These are phyloP conservation scores for Acacia crassicarpa DNA, from an alignment of 306 rosid species.

Conservation along the genomic window DNA sequence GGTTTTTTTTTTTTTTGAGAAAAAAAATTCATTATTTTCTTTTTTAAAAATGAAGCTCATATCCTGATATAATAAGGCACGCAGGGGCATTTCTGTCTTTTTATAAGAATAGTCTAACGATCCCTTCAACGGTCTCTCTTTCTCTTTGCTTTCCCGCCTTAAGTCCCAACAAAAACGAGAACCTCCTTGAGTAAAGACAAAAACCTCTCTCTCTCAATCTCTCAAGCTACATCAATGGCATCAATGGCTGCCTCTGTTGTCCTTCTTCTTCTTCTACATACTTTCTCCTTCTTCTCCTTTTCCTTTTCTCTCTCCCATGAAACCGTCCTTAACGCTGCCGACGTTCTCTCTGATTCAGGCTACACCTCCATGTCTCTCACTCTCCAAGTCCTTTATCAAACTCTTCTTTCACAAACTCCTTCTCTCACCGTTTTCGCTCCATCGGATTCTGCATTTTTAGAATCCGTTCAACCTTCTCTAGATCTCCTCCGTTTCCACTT, in stretches of 20 bases:
- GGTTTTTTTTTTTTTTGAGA: too few relatives aligned
- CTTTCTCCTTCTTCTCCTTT: slow-evolving; percentile 31
- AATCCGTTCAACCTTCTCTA: slow-evolving; percentile 69
- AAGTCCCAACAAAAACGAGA: not conserved
- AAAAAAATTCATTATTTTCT: too few relatives aligned
- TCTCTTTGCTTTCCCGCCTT: slow-evolving; percentile 20
- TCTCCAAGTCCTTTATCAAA: slow-evolving; percentile 51
- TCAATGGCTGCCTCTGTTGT: slow-evolving; percentile 56
- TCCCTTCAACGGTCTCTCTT: slow-evolving; percentile 17
- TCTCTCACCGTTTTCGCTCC: slow-evolving; percentile 82
- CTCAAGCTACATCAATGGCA: too few relatives aligned
- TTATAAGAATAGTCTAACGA: not conserved
- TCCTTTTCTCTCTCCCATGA: slow-evolving; percentile 49
- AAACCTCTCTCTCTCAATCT: too few relatives aligned
- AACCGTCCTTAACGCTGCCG: slow-evolving; percentile 59
- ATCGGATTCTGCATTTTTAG: slow-evolving; percentile 60
- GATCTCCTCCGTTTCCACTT: slow-evolving; percentile 70
- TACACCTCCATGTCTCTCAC: slow-evolving; percentile 73
- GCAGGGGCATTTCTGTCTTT: not conserved
- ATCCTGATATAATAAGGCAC: too few relatives aligned
- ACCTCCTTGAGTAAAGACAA: not conserved
- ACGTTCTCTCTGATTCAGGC: slow-evolving; percentile 67
- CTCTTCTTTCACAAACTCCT: slow-evolving; percentile 46
- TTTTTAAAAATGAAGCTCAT: too few relatives aligned
- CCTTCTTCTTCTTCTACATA: not conserved